Evolutionary conservation across 768 basidiomycete species (phyloP), one percentile per base, ranked within the genome.

Genomic region (Mycena sanguinolenta): DNA sequence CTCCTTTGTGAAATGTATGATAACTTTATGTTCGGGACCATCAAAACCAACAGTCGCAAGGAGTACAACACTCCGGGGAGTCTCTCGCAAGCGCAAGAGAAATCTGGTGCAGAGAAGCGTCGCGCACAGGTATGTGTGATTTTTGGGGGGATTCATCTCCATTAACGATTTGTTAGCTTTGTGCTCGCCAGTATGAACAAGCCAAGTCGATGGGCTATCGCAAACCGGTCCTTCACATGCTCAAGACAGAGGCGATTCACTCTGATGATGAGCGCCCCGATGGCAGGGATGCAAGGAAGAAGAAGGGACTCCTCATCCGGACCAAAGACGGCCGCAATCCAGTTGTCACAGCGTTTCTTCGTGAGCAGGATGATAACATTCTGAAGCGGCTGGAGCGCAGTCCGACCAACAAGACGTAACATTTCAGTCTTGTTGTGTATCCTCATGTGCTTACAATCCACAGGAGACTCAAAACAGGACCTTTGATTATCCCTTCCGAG

Each of bases 1-100:
- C 46, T 69, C n/a, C 60, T 69, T 52, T 30, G 3, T 23, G 61
- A 69, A 2, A 28, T 69, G 27, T n/a, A n/a, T n/a, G n/a, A n/a
- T n/a, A n/a, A n/a, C n/a, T n/a, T n/a, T n/a, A n/a, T n/a, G n/a
- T n/a, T 27, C 28, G 53, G 53, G 17, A 68, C 32, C 5, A n/a
- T 60, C 16, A 42, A 28, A 28, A 34, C 44, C 23, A 39, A 53
- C 62, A 63, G 36, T 34, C 49, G 52, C 50, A 52, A 52, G 49
- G 62, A 63, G 34, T 0, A 63, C 28, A 39, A 63, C 36, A 21
- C 60, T 12, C 67, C 67, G 21, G 59, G 58, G 23, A 58, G 58
- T 19, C 50, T 61, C 2, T 23, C 62, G 4, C 30, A 39, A 13
- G 19, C 50, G 6, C 23, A 34, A 8, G 23, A n/a, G n/a, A 10